phyloP scores from a whole-genome alignment of 441 rosid species.

The Brassica hybrid region DNA sequence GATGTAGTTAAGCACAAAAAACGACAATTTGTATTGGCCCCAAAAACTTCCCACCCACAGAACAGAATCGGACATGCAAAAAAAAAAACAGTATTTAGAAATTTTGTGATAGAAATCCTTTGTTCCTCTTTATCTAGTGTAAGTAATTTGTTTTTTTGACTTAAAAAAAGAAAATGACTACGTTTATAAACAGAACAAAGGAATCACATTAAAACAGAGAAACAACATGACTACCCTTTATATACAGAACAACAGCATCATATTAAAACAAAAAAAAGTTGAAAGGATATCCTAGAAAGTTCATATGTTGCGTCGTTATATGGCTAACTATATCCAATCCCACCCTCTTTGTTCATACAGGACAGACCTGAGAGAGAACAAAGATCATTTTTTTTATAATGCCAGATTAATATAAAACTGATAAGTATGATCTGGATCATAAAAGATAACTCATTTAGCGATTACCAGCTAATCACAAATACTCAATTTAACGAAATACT shows the following conservation, averaged over 20 bases:
- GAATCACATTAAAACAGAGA: no score
- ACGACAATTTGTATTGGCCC: slow-evolving; percentile 92
- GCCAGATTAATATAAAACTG: slow-evolving; percentile 2
- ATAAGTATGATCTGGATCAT: background rate
- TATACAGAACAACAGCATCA: slow-evolving; percentile 8
- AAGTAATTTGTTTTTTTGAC: no score
- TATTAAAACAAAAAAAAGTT: no score
- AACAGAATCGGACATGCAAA: slow-evolving; percentile 64
- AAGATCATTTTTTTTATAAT: slow-evolving; percentile 3
- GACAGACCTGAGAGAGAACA: slow-evolving; percentile 63
- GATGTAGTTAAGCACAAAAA: slow-evolving; percentile 72
- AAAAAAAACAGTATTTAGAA: background rate
- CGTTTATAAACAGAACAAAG: no score
- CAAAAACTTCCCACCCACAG: slow-evolving; percentile 94
- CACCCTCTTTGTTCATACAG: slow-evolving; percentile 76
- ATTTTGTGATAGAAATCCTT: no score
- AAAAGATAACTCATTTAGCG: slow-evolving; percentile 32
- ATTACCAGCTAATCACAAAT: slow-evolving; percentile 24
- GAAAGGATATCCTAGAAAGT: slow-evolving; percentile 78
- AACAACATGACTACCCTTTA: background rate
- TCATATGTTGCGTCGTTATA: slow-evolving; percentile 74
- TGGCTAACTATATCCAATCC: slow-evolving; percentile 78
- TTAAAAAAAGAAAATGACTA: no score
- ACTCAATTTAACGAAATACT: slow-evolving; percentile 12
- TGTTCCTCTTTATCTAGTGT: no score